Evolutionary conservation across 1,139 yeast genomes (phyloP), one percentile per base, ranked within the genome.

Genomic region (Debaryomycetaceae sp.): DNA sequence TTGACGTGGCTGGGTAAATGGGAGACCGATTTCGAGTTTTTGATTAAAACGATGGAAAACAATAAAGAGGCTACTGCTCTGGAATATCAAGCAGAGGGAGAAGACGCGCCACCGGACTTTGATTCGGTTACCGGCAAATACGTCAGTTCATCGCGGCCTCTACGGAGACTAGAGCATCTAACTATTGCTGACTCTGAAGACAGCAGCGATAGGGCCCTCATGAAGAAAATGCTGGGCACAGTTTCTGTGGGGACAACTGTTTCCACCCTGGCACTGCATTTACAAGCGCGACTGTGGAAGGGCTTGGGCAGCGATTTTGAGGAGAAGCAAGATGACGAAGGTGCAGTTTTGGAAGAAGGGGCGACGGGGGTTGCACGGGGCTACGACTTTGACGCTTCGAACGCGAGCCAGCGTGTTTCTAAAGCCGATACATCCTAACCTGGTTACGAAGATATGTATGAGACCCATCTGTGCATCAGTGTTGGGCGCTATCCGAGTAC

Each of bases 1-100:
- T 63, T 83, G 15, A 62, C 74, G 2, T 87, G 97, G 96, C 77
- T 90, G 0, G 97, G 97, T 1, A 68, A 80, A 41, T 90, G 98
- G 98, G 70, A 82, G 12, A 76, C 87, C 1, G 92, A 82, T 41
- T 85, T 86, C 50, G 62, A 70, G 23, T 57, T 55, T 11, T 67
- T 77, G 1, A 45, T 79, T 36, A 43, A 47, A 27, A 55, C 53
- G 4, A 41, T 49, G 12, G 33, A 35, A 2, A 41, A 37, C 8
- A 41, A 32, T 2, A 31, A 27, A 3, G 37, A 32, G 1, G 49
- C 42, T 0, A 53, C 50, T 8, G 22, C 10, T 8, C 22, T 19
- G 8, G n/a, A n/a, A n/a, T n/a, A n/a, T n/a, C n/a, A n/a, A n/a
- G n/a, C n/a, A n/a, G 8, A 8, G 22, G 62, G 58, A 14, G 75